Base-by-base conservation (phyloP, 805 yeast species). In the Alloascoidea hylecoeti region DNA sequence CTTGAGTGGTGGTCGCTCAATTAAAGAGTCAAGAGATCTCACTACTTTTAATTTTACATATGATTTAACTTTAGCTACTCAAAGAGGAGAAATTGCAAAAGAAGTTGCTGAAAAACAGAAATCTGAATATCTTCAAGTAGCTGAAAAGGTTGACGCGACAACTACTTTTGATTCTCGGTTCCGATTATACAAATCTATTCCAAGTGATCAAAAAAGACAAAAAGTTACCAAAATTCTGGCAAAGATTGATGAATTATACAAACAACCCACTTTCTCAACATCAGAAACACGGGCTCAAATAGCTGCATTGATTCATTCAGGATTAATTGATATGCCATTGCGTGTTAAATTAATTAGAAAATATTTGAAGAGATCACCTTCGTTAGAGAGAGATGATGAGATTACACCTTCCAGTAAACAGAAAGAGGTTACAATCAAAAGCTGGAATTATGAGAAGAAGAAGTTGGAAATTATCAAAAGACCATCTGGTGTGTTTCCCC, bases 381-480 rank as follows among this genome's bases (percentile, higher is more conserved):
- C 46, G 51, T 15, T 41, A 51, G 16, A 46, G 47, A 14, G 48
- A 47, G 16, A 50, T 49, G 42, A 52, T 50, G 37, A 41, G 39
- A 45, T 51, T 33, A 32, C n/a, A n/a, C n/a, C n/a, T n/a, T 60
- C 65, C n/a, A 58, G 56, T 42, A 70, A 70, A 41, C 74, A 74
- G 49, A 64, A 67, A 16, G 64, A 71, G 15, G 55, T 64, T 32
- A 61, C 69, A 12, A 61, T 70, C 39, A 68, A 70, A 46, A 68
- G 76, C 41, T 83, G 77, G 69, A 76, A 83, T 52, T 70, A 74
- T 39, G 64, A 58, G 16, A 64, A 64, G 35, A 63, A 72, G 45
- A 61, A 55, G 41, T 62, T 78, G 30, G 75, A 72, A 42, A 58
- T 64, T 4, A 60, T 78, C 41, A n/a, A n/a, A n/a, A n/a, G n/a